Percentiles rank a stretch among this genome's conserved stretches.
phyloP scores from a whole-genome alignment of 495 filamentous ascomycete genomes.

The Pseudevernia furfuracea region DNA sequence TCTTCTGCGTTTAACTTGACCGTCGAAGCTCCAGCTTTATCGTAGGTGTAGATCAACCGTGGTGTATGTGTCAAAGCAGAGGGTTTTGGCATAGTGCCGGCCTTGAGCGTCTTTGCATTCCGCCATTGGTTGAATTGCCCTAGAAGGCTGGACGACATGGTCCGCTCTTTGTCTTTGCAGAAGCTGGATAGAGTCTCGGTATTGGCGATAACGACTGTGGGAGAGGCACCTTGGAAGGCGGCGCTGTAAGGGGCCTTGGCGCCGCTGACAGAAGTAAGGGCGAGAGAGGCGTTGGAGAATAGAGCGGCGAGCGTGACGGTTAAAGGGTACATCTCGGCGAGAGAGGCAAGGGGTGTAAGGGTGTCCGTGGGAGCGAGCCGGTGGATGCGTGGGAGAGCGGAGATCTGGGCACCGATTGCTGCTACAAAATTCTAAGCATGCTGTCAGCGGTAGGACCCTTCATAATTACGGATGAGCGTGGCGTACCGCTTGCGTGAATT shows the following conservation, averaged over 20 bases:
- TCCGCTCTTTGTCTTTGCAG: conserved; percentile 47
- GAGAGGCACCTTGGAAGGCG: conserved; percentile 64
- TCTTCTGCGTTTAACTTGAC: conserved; percentile 54
- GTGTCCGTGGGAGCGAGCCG: conserved; percentile 66
- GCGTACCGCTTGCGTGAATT: conserved; percentile 60
- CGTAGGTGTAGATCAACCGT: conserved; percentile 57
- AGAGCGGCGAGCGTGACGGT: conserved; percentile 75
- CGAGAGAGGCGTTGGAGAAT: conserved; percentile 73
- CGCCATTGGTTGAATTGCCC: conserved; percentile 59
- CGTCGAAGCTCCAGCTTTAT: conserved; percentile 45
- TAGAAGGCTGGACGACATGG: conserved; percentile 42
- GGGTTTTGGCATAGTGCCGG: conserved; percentile 56
- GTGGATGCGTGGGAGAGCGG: conserved; percentile 63
- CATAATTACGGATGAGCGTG: background rate
- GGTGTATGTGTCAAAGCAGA: conserved; percentile 32
- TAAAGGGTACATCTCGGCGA: conserved; percentile 71
- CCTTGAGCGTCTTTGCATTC: conserved; percentile 57
- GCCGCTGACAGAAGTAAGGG: conserved; percentile 79
- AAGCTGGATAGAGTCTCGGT: conserved; percentile 62
- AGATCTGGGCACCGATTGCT: conserved; percentile 68
- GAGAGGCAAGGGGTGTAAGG: conserved; percentile 79
- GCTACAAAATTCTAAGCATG: conserved; percentile 61
- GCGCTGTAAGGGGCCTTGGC: conserved; percentile 58
- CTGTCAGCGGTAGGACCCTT: conserved; percentile 16
- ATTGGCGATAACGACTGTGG: conserved; percentile 76